These are phyloP conservation scores for Entomortierella parvispora DNA, from an alignment of 192 early-diverging fungal species.

Conservation along the genomic window DNA sequence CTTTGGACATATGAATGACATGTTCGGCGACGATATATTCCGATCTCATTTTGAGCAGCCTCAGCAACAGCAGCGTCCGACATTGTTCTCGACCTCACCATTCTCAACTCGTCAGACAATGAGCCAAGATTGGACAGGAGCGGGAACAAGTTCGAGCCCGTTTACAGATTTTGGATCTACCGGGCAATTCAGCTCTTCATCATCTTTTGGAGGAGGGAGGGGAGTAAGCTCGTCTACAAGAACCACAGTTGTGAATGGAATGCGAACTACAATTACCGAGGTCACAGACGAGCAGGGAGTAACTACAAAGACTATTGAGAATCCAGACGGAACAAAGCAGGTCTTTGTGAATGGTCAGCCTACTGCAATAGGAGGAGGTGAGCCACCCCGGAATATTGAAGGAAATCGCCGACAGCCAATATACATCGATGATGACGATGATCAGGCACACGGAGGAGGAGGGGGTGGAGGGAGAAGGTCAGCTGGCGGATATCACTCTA, in stretches of 20 bases:
- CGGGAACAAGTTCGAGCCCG: slow-evolving; percentile 27
- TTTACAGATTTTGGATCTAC: slow-evolving; percentile 22
- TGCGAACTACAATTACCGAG: slow-evolving; percentile 41
- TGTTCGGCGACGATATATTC: slow-evolving; percentile 9
- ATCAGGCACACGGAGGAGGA: background rate
- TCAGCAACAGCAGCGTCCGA: slow-evolving; percentile 15
- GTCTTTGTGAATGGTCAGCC: slow-evolving; percentile 32
- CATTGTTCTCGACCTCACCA: slow-evolving; percentile 41
- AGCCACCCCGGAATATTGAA: background rate
- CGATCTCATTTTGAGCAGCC: slow-evolving; percentile 5
- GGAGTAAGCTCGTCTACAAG: slow-evolving; percentile 27
- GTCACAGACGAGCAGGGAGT: slow-evolving; percentile 38
- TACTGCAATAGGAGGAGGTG: slow-evolving; percentile 17
- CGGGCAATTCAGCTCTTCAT: slow-evolving; percentile 10
- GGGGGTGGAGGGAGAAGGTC: background rate
- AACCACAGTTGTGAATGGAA: slow-evolving; percentile 40
- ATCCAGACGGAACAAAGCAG: slow-evolving; percentile 33
- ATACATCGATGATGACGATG: slow-evolving; percentile 27
- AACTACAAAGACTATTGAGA: slow-evolving; percentile 31
- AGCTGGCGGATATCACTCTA: background rate
- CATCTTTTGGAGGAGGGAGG: slow-evolving; percentile 26
- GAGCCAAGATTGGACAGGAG: slow-evolving; percentile 3
- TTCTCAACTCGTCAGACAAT: slow-evolving; percentile 16
- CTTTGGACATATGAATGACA: slow-evolving; percentile 24
- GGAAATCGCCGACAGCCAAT: slow-evolving; percentile 21